Evolutionary conservation across 805 yeast genomes (phyloP).

Genomic region (Komagataella populi): DNA sequence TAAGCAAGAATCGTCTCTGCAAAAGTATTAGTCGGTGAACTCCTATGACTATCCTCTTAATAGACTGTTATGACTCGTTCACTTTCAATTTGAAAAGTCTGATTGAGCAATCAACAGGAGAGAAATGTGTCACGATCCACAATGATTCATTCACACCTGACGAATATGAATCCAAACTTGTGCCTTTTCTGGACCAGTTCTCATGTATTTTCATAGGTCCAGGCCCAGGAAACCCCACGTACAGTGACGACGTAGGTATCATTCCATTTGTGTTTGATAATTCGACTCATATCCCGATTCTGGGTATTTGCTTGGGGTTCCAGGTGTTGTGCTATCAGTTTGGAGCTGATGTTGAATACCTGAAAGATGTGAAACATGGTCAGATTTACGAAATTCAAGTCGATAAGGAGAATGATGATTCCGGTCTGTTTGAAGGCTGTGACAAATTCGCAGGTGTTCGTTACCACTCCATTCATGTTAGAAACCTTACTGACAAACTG

Average conservation of each 20-base stretch:
- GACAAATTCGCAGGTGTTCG: slow-evolving; percentile 58
- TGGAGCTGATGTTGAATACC: slow-evolving; percentile 41
- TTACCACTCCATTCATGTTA: slow-evolving; percentile 74
- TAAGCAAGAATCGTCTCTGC: not conserved
- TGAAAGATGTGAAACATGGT: slow-evolving; percentile 68
- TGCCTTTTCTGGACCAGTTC: slow-evolving; percentile 31
- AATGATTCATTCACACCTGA: slow-evolving; percentile 37
- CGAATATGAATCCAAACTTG: slow-evolving; percentile 20
- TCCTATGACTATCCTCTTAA: slow-evolving; percentile 44
- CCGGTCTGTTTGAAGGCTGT: slow-evolving; percentile 26
- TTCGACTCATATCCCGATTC: slow-evolving; percentile 39
- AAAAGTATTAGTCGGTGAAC: not conserved
- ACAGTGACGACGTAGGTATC: slow-evolving; percentile 55
- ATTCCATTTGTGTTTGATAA: slow-evolving; percentile 38
- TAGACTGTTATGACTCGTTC: slow-evolving; percentile 94
- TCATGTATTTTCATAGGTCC: slow-evolving; percentile 87
- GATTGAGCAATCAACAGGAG: slow-evolving; percentile 36
- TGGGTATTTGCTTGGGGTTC: slow-evolving; percentile 91
- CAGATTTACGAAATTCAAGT: slow-evolving; percentile 45
- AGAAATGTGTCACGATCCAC: slow-evolving; percentile 42
- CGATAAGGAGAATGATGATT: slow-evolving; percentile 8
- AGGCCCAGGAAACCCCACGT: slow-evolving; percentile 87
- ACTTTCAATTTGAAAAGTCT: slow-evolving; percentile 67
- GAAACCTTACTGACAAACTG: slow-evolving; percentile 15
- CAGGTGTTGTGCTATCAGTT: slow-evolving; percentile 60